Evolutionary conservation across 441 rosid species (phyloP).

Genomic region (Pelargonium citronellum): DNA sequence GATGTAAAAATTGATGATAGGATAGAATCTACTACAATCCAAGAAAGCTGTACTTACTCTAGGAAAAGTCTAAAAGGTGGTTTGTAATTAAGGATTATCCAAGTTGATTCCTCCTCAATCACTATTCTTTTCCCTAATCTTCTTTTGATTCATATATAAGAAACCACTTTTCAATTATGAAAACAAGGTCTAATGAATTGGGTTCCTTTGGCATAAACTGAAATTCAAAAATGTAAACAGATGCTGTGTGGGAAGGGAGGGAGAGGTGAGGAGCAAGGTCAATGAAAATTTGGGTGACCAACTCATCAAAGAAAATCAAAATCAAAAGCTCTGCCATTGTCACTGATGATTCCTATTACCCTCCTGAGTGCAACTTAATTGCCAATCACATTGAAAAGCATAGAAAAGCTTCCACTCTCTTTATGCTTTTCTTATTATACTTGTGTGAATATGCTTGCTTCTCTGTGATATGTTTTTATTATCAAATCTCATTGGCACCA

Average conservation of each 20-base stretch:
- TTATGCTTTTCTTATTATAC: constrained; percentile 24
- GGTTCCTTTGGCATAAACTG: constrained; percentile 25
- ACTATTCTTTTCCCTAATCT: background rate
- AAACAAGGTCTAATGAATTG: constrained; percentile 17
- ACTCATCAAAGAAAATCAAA: constrained; percentile 18
- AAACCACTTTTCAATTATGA: constrained; percentile 23
- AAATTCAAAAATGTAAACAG: constrained; percentile 15
- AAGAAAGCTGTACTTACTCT: background rate
- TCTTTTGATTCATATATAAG: constrained; percentile 21
- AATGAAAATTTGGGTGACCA: constrained; percentile 22
- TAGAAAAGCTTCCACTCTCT: constrained; percentile 18
- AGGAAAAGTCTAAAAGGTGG: too few species aligned
- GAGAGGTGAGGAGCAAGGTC: too few species aligned
- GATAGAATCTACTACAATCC: constrained; percentile 6
- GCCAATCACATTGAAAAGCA: constrained; percentile 24
- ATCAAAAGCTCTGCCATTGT: background rate
- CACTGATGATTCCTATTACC: constrained; percentile 15
- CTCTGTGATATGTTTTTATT: too few species aligned
- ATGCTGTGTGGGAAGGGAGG: constrained; percentile 15
- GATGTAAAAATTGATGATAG: too few species aligned
- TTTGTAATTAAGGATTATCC: background rate
- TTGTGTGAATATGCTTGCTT: constrained; percentile 23
- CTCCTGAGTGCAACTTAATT: constrained; percentile 28
- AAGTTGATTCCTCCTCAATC: background rate
- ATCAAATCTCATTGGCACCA: constrained; percentile 16